These are phyloP conservation scores for Epichloe gansuensis DNA, from an alignment of 2,329 filamentous ascomycete genomes.

Conservation along the genomic window DNA sequence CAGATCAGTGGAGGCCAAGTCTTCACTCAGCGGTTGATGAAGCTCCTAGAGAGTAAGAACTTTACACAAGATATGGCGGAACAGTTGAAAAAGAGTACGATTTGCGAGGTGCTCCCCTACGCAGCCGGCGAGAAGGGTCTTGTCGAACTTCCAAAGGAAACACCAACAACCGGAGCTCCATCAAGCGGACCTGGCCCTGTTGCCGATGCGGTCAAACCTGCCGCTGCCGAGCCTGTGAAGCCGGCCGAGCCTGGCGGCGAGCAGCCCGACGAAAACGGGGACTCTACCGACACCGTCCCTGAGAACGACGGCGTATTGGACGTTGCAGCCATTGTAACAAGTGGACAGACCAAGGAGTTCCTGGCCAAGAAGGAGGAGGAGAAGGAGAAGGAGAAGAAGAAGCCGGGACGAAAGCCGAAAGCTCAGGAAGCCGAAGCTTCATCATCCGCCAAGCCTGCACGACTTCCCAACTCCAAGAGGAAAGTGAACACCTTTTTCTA, in stretches of 20 bases:
- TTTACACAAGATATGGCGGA: constrained; percentile 57
- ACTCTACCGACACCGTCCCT: constrained; percentile 21
- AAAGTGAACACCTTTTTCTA: constrained; percentile 59
- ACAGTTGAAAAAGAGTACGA: constrained; percentile 52
- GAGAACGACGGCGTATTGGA: constrained; percentile 65
- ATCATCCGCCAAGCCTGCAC: constrained; percentile 40
- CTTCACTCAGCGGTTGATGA: constrained; percentile 62
- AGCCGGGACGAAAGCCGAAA: constrained; percentile 38
- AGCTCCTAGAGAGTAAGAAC: constrained; percentile 47
- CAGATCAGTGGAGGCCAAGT: constrained; percentile 69
- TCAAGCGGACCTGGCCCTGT: constrained; percentile 13
- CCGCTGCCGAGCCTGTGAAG: constrained; percentile 15
- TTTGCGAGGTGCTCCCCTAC: constrained; percentile 55
- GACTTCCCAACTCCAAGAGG: constrained; percentile 61
- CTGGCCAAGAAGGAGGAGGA: constrained; percentile 73
- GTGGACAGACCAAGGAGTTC: constrained; percentile 70
- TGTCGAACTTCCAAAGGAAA: constrained; percentile 36
- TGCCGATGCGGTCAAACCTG: constrained; percentile 20
- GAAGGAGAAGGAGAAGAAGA: constrained; percentile 65
- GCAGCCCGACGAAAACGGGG: constrained; percentile 25
- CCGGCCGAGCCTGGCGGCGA: constrained; percentile 17
- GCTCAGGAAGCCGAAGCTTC: constrained; percentile 37
- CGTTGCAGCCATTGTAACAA: constrained; percentile 73
- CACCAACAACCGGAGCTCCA: constrained; percentile 4
- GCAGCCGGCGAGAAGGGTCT: constrained; percentile 28